Evolutionary conservation across 768 basidiomycete species (phyloP).

Genomic region (Gautieria morchelliformis): DNA sequence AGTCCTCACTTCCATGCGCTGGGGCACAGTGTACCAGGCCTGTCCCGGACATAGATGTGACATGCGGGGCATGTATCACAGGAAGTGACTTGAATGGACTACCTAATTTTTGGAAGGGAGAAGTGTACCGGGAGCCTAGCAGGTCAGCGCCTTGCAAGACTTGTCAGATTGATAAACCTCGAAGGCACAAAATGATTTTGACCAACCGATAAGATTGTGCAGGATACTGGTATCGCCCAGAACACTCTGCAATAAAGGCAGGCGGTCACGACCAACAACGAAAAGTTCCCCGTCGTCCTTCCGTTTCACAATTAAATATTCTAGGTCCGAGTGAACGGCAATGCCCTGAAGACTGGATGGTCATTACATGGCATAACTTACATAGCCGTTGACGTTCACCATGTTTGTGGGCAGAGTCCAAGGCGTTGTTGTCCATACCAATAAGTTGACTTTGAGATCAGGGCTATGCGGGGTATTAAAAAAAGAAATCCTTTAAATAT

Average conservation of each 20-base stretch:
- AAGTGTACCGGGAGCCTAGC: slow-evolving; percentile 12
- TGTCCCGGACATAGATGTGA: slow-evolving; percentile 82
- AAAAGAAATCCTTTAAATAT: no score
- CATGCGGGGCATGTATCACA: slow-evolving; percentile 57
- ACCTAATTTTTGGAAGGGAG: slow-evolving; percentile 17
- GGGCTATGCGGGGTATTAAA: slow-evolving; percentile 6
- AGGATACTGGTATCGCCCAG: slow-evolving; percentile 19
- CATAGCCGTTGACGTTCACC: slow-evolving; percentile 34
- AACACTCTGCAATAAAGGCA: slow-evolving; percentile 20
- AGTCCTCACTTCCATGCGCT: slow-evolving; percentile 91
- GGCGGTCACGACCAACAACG: slow-evolving; percentile 27
- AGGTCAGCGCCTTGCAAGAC: slow-evolving; percentile 13
- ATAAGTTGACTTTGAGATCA: slow-evolving; percentile 35
- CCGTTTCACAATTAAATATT: slow-evolving; percentile 45
- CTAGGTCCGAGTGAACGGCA: slow-evolving; percentile 66
- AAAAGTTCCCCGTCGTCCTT: slow-evolving; percentile 16
- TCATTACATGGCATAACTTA: background rate
- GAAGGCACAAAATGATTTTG: background rate
- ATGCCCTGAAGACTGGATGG: slow-evolving; percentile 55
- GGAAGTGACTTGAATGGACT: slow-evolving; percentile 31
- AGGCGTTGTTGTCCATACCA: slow-evolving; percentile 97
- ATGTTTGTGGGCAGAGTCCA: slow-evolving; percentile 97
- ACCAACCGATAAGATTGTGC: slow-evolving; percentile 16
- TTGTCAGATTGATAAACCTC: background rate
- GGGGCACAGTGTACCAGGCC: slow-evolving; percentile 95